Base-by-base conservation (phyloP, 1,284 basidiomycete species). In the Singerocomus inundabilis region DNA sequence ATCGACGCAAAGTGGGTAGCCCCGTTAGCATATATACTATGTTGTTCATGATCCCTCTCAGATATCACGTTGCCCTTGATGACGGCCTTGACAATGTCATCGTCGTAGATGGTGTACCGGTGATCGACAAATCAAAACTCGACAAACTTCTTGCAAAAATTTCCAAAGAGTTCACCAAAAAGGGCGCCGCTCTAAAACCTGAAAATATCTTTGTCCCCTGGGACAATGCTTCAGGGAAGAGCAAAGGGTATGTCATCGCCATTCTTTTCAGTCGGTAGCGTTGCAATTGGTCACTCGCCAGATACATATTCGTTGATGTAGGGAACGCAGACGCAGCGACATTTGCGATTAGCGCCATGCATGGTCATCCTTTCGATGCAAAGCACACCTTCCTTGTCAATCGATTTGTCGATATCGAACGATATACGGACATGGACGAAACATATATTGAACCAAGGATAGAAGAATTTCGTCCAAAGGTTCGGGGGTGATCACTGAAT, bases 341-440 rank as follows among this genome's bases (percentile, higher is more conserved):
- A 51, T 77, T 85, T 53, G 94, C 95, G 31, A 78, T 95, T 49
- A 78, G 80, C 26, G 79, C 81, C 24, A 83, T 99, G 73, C 81
- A 99, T 67, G 87, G 90, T 35, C 84, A 91, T 68, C 84, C 86
- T 26, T 99, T 99, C 67, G 93, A 97, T 70, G 81, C 93, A 58
- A 94, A 85, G 66, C 95, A 98, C 74, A 88, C 84, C 3, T 95
- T 99, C 72, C 79, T 81, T 62, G 77, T 97, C 62, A 95, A 95
- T 75, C 85, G 86, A 56, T 98, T 99, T 69, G 85, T 87, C 45
- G 96, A 99, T 67, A 88, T 99, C 57, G 94, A 98, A 70, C 81
- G 82, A 54, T 96, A 85, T 68, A 80, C 83, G 44, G 78, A 83
- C 62, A 68, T 98, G 66, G 85, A 93, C 52, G 91, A 97, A 67